Conservation (phyloP, 1,284 basidiomycete genomes). For the Stereum hirsutum region DNA sequence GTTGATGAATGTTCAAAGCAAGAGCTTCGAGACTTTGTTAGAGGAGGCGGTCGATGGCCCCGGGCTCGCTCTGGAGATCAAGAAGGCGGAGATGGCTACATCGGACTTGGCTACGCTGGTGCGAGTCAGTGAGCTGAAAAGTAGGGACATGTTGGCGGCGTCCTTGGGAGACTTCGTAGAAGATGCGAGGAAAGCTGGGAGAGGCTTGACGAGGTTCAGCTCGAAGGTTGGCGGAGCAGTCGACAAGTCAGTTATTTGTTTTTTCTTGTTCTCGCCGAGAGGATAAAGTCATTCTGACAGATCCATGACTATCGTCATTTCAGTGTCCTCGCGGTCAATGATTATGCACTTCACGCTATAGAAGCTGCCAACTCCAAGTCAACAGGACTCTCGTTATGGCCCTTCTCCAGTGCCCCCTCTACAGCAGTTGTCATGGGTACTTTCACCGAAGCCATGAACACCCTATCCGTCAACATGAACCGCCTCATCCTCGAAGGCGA, state of each 20-base stretch:
- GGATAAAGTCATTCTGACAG: neutral
- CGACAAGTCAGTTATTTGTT: neutral
- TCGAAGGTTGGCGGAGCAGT: slow-evolving; percentile 44
- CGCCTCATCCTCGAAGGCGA: slow-evolving; percentile 58
- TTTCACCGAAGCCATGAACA: slow-evolving; percentile 53
- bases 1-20: slow-evolving; percentile 47
- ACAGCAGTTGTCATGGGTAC: slow-evolving; percentile 32
- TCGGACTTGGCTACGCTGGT: slow-evolving; percentile 54
- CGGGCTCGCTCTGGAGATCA: slow-evolving; percentile 51
- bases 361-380: slow-evolving; percentile 34
- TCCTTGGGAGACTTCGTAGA: slow-evolving; percentile 40
- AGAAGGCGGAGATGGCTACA: slow-evolving; percentile 70
- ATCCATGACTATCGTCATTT: neutral
- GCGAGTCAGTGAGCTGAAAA: slow-evolving; percentile 46
- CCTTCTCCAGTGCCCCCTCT: slow-evolving; percentile 26
- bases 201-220: slow-evolving; percentile 46
- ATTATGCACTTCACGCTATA: slow-evolving; percentile 55
- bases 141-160: slow-evolving; percentile 43
- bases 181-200: slow-evolving; percentile 49
- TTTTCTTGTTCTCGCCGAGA: neutral
- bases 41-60: slow-evolving; percentile 48
- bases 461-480: slow-evolving; percentile 40
- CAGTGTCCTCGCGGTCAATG: slow-evolving; percentile 64
- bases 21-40: slow-evolving; percentile 51
- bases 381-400: slow-evolving; percentile 27